These are phyloP conservation scores for Zelonia costaricensis DNA, from an alignment of 208 protist species.

Conservation along the genomic window DNA sequence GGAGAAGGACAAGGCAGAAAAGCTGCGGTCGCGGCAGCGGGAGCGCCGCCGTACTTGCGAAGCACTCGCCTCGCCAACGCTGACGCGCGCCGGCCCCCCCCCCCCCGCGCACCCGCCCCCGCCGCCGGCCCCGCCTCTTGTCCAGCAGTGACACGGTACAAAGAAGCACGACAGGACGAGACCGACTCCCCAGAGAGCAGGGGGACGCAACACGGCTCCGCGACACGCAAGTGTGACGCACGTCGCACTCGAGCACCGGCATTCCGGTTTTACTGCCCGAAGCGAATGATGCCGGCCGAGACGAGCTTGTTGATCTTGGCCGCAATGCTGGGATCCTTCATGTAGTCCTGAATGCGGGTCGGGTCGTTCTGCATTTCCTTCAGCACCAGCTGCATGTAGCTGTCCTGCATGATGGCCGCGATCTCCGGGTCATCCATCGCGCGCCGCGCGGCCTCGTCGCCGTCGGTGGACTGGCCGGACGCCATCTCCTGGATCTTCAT, in stretches of 20 bases:
- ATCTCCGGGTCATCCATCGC: slow-evolving; percentile 96
- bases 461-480: slow-evolving; percentile 70
- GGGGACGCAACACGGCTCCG: too few relatives aligned
- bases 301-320: slow-evolving; percentile 97
- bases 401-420: slow-evolving; percentile 91
- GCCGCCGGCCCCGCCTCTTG: too few relatives aligned
- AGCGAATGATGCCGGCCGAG: slow-evolving; percentile 94
- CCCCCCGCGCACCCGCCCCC: too few relatives aligned
- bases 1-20: too few relatives aligned
- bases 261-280: slow-evolving; percentile 47
- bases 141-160: too few relatives aligned
- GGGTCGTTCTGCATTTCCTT: slow-evolving; percentile 92
- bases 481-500: slow-evolving; percentile 93
- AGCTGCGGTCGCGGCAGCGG: too few relatives aligned
- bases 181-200: too few relatives aligned
- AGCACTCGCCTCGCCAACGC: too few relatives aligned
- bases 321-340: slow-evolving; percentile 90
- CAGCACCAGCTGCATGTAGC: slow-evolving; percentile 92
- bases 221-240: too few relatives aligned
- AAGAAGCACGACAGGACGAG: too few relatives aligned
- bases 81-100: too few relatives aligned
- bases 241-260: neutral
- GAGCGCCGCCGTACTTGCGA: too few relatives aligned
- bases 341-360: slow-evolving; percentile 89
- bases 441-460: slow-evolving; percentile 88